Evolutionary conservation across 257 asterid species (phyloP), one percentile per base, ranked within the genome.

Genomic region (Nicotiana undulata): DNA sequence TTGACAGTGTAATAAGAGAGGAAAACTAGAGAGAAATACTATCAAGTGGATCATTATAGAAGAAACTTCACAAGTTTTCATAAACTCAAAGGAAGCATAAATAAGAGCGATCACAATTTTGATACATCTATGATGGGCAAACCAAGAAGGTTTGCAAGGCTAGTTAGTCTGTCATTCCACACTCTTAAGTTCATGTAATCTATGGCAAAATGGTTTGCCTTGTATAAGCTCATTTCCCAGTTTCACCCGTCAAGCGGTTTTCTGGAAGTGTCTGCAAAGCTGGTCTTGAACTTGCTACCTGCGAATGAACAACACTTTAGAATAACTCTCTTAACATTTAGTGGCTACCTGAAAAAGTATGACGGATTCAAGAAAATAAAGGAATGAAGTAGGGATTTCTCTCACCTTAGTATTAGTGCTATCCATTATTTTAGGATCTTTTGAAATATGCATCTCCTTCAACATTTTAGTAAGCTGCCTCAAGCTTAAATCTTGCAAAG

Each of bases 241-340:
- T 44, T 83, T 63, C 84, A 34, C 66, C 80, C 37, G 51, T 84
- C 82, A 77, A 17, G 10, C 37, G 75, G 65, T 89, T 89, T 22
- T 84, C 90, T 0, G 88, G 75, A 67, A 92, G 83, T 5, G 72
- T 75, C 80, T 87, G 90, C 76, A 92, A 84, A 24, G 95, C 94
- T 82, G 81, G 86, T 81, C 95, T 83, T 52, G 81, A 18, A 24
- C 16, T 53, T 29, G 63, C 13, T 4, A 24, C 74, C 81, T 78
- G 74, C 22, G 44, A 59, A 59, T 20, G 68, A 18, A 0, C 59
- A 77, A 58, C 9, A 55, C 10, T 34, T 58, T 0, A 56, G 66
- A 67, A 90, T 84, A 32, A 32, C 60, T 28, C 56, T 53, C 11
- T 32, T 53, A 46, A 55, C 53, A 52, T 29, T 10, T 16, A 9